Base-by-base conservation (phyloP, 495 filamentous ascomycete genomes). In the Penicillium turbatum region DNA sequence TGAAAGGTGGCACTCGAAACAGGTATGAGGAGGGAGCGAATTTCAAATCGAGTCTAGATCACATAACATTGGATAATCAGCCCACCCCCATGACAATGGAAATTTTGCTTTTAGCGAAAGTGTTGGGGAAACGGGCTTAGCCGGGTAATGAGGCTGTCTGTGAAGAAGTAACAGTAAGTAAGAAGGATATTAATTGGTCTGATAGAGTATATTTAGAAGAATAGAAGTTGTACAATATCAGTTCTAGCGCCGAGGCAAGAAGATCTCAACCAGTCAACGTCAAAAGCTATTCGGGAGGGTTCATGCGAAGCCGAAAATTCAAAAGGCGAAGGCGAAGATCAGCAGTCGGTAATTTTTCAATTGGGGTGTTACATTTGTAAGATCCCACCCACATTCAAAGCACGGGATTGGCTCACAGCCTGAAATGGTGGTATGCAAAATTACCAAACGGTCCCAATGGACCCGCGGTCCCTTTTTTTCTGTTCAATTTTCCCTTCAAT, bases 121-220 rank as follows among this genome's bases (percentile, higher is more conserved):
- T 30, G 46, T 49, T 49, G 46, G 46, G 46, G 13, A 21, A 11
- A 49, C 8, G 24, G 31, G 11, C n/a, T 30, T 35, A 36, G 32
- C n/a, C 12, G 31, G n/a, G 11, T n/a, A 12, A n/a, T 11, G 9
- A 44, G 50, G 38, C 49, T 31, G 50, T 19, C 30, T n/a, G 53
- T 21, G 59, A 62, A 1, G 55, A 52, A 29, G 48, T 53, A 51
- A 5, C 30, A 31, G 7, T 31, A 40, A 58, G 50, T 4, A 27
- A 50, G 35, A 37, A 30, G 19, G 36, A 15, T 6, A 7, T 17
- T 8, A 15, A 35, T 36, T 26, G 11, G 45, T 11, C 9, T 4
- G 5, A n/a, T 24, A 13, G 21, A 11, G 24, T 13, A 26, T 12
- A 27, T 34, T 17, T 32, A 43, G 12, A 31, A 38, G 21, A 51